phyloP scores from a whole-genome alignment of 2,329 filamentous ascomycete genomes.

The Aspergillus arachidicola region DNA sequence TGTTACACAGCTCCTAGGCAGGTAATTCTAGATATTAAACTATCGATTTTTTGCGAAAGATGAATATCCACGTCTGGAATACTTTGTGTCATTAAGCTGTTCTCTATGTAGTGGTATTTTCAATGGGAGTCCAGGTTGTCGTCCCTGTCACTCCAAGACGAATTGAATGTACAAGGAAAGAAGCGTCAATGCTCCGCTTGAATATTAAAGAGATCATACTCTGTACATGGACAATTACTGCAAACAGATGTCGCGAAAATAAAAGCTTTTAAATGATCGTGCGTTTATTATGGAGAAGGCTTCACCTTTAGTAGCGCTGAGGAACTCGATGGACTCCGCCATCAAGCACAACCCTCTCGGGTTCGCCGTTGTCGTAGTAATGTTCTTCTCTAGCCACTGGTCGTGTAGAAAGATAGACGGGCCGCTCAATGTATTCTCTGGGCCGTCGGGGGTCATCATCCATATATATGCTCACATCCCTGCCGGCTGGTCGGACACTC shows the following conservation, averaged over 20 bases:
- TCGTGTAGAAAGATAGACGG: slow-evolving; percentile 45
- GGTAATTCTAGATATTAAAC: background rate
- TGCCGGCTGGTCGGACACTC: slow-evolving; percentile 46
- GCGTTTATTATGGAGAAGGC: background rate
- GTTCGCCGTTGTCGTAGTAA: slow-evolving; percentile 41
- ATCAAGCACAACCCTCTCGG: slow-evolving; percentile 34
- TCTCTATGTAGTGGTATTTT: slow-evolving; percentile 17
- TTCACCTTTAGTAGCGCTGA: slow-evolving; percentile 34
- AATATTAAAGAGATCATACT: background rate
- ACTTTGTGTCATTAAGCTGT: background rate
- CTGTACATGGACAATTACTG: background rate
- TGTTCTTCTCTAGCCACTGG: slow-evolving; percentile 34
- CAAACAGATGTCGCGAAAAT: background rate
- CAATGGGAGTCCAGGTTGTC: slow-evolving; percentile 10
- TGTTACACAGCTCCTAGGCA: too few relatives aligned
- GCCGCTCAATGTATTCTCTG: slow-evolving; percentile 53
- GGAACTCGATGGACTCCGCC: slow-evolving; percentile 34
- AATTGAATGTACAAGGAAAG: background rate
- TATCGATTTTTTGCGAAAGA: background rate
- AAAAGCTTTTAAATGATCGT: background rate
- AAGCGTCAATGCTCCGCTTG: background rate
- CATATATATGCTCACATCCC: slow-evolving; percentile 46
- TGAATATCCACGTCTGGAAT: background rate
- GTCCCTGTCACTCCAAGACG: background rate
- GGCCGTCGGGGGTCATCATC: slow-evolving; percentile 42